Evolutionary conservation across 1,284 basidiomycete genomes (phyloP), one percentile per base, ranked within the genome.

Genomic region (Melanopsichium pennsylvanicum): DNA sequence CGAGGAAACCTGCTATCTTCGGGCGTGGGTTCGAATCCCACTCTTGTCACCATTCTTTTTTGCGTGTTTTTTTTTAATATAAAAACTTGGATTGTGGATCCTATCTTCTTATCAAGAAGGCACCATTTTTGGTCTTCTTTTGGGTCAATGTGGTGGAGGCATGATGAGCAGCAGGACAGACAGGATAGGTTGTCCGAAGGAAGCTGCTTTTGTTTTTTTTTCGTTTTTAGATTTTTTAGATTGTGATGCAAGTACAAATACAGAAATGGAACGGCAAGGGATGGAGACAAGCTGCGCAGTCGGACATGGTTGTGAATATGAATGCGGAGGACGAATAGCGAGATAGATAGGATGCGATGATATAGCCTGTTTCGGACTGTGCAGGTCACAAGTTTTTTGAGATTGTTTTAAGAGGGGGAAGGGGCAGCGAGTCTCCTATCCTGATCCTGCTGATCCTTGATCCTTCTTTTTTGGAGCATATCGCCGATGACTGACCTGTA

Each of bases 21-120:
- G 75, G 75, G 75, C 76, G 76, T 76, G 76, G 76, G 76, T 78
- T 78, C 74, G 76, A 78, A 78, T 78, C 76, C 74, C 74, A 76
- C 76, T 75, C 67, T 76, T 75, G 72, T 77, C 74, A 77, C 45
- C 34, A 44, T 61, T 45, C 16, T 32, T 52, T 52, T 42, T 51
- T 36, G 31, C 35, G 22, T 23, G n/a, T 26, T 44, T 43, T n/a
- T 22, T 37, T 42, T 27, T 26, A 21, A 7, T 29, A 8, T 29
- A 8, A 13, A 29, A 7, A 29, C 27, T 13, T 29, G 8, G 27
- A 29, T 13, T 29, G 7, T 29, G 7, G 27, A 13, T 29, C 7
- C 27, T 29, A 7, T 29, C 13, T n/a, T n/a, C n/a, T n/a, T n/a
- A n/a, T n/a, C n/a, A n/a, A n/a, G n/a, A n/a, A n/a, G n/a, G n/a